Evolutionary conservation across 2,329 filamentous ascomycete species (phyloP).

Genomic region (Neonectria hederae): DNA sequence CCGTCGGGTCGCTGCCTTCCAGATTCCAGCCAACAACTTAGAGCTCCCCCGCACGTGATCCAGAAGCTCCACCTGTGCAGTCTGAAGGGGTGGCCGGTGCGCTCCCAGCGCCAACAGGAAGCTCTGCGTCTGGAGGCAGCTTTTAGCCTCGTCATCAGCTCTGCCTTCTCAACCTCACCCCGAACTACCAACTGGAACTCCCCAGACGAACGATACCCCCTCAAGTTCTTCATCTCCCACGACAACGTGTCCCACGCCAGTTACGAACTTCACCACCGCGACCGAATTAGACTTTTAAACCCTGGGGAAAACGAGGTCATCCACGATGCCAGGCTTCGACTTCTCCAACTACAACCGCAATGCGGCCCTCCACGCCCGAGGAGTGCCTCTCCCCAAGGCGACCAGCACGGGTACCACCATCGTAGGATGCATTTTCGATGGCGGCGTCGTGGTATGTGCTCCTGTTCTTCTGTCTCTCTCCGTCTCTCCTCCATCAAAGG

Average conservation of each 20-base stretch:
- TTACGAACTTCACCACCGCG: background rate
- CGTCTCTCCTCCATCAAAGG: background rate
- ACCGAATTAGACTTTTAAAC: constrained; percentile 21
- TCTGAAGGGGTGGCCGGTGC: constrained; percentile 17
- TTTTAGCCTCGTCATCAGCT: constrained; percentile 66
- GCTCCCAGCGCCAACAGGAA: constrained; percentile 32
- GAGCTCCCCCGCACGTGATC: constrained; percentile 38
- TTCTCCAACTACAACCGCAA: constrained; percentile 99
- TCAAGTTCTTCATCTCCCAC: constrained; percentile 27
- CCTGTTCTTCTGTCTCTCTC: background rate
- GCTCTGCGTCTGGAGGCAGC: constrained; percentile 55
- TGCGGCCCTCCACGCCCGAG: constrained; percentile 91
- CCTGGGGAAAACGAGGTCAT: constrained; percentile 27
- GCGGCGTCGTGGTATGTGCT: constrained; percentile 85
- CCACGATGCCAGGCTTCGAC: constrained; percentile 93
- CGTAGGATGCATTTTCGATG: constrained; percentile 95
- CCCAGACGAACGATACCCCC: constrained; percentile 33
- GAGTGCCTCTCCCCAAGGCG: constrained; percentile 94
- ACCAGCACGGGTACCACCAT: constrained; percentile 99
- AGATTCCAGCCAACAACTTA: constrained; percentile 27
- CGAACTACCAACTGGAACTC: constrained; percentile 25
- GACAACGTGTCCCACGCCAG: constrained; percentile 7
- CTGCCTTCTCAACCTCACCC: constrained; percentile 43
- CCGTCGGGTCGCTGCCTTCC: background rate
- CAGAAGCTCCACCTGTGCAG: constrained; percentile 28